phyloP scores from a whole-genome alignment of 352 stramenopile species.

The Bremia lactucae region DNA sequence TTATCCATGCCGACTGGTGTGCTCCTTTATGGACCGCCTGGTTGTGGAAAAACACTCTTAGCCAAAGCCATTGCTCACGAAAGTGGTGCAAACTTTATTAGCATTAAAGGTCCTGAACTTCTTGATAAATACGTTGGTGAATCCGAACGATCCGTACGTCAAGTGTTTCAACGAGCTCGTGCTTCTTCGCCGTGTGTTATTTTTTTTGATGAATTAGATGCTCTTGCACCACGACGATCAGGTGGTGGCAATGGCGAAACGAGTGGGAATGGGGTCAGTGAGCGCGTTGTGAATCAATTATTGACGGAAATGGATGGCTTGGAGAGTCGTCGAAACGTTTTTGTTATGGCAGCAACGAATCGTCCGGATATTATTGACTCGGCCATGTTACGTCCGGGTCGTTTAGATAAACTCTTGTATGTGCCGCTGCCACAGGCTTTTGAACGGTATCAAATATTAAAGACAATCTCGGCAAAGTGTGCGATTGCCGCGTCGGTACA shows the following conservation, averaged over 20 bases:
- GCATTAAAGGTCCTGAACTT: conserved; percentile 96
- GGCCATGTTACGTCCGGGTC: conserved; percentile 96
- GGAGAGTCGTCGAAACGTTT: conserved; percentile 92
- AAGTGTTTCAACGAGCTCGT: conserved; percentile 96
- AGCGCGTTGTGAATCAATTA: conserved; percentile 95
- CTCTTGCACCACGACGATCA: conserved; percentile 89
- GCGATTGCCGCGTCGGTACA: conserved; percentile 63
- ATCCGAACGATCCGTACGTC: conserved; percentile 90
- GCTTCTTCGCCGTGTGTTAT: conserved; percentile 98
- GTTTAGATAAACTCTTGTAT: conserved; percentile 98
- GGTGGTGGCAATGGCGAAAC: conserved; percentile 40
- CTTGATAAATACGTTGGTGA: conserved; percentile 99
- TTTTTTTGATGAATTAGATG: conserved; percentile 99
- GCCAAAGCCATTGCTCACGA: conserved; percentile 98
- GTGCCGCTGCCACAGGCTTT: conserved; percentile 89
- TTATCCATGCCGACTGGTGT: conserved; percentile 94
- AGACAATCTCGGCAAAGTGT: conserved; percentile 76
- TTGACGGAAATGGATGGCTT: conserved; percentile 99
- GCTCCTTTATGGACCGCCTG: conserved; percentile 95
- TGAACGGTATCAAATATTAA: conserved; percentile 86
- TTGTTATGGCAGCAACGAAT: conserved; percentile 93
- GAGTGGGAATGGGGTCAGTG: conserved; percentile 86
- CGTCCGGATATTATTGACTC: conserved; percentile 98
- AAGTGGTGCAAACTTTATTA: conserved; percentile 98
- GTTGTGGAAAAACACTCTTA: conserved; percentile 98